phyloP scores from a whole-genome alignment of 257 asterid genomes.

The Solanum sitiens region DNA sequence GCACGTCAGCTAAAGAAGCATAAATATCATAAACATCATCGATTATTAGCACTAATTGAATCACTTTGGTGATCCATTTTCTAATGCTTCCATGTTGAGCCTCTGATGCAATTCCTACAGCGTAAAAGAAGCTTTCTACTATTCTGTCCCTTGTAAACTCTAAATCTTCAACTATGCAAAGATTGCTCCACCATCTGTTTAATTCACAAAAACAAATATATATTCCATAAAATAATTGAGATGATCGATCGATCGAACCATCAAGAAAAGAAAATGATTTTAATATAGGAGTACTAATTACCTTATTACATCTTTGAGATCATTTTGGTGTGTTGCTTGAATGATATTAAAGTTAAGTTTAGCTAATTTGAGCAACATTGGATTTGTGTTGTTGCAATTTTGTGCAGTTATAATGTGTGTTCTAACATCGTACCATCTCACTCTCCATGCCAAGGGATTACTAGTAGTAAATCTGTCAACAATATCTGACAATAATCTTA shows the following conservation, averaged over 20 bases:
- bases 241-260: neutral
- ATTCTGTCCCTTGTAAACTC: slow-evolving; percentile 42
- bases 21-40: slow-evolving; percentile 54
- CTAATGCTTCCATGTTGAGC: slow-evolving; percentile 38
- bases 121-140: slow-evolving; percentile 43
- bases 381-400: neutral
- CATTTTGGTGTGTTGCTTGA: slow-evolving; percentile 46
- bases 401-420: slow-evolving; percentile 5
- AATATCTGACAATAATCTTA: neutral
- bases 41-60: slow-evolving; percentile 21
- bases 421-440: slow-evolving; percentile 42
- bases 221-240: neutral
- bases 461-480: neutral
- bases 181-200: slow-evolving; percentile 47
- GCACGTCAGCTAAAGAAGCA: slow-evolving; percentile 29
- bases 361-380: slow-evolving; percentile 23
- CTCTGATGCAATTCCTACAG: slow-evolving; percentile 42
- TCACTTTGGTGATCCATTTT: slow-evolving; percentile 44
- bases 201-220: neutral
- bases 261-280: neutral
- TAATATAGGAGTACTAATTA: neutral
- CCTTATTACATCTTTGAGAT: slow-evolving; percentile 44
- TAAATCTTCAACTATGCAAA: slow-evolving; percentile 20
- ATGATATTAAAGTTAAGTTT: slow-evolving; percentile 45
- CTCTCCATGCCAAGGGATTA: slow-evolving; percentile 32